Evolutionary conservation across 176 grass and related monocot genomes (phyloP), one percentile per base, ranked within the genome.

Genomic region (Aegilops speltoides): DNA sequence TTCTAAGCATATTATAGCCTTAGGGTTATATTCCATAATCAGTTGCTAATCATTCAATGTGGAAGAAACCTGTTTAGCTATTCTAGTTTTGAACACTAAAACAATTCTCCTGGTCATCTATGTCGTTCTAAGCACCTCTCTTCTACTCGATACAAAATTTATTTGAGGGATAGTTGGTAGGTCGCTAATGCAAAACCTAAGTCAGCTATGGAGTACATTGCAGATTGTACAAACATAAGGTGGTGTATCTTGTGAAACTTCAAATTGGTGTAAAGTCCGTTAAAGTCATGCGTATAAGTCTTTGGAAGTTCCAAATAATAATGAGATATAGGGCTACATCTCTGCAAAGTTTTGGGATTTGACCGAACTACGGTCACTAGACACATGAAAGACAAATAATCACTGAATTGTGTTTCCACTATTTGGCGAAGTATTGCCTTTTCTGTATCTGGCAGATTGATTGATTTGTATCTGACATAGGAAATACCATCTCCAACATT

Each of bases 381-480:
- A 34, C 41, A 48, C 40, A 48, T 73, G 23, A 74, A 74, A 45
- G 40, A 16, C 24, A 52, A 19, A 52, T 52, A 29, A 13, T 76
- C 73, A 76, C 40, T 14, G n/a, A 74, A 75, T 28, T 75, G 13
- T 48, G 72, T 48, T 75, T 75, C 71, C 45, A 76, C 16, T 76
- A 8, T 31, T 54, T 54, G 15, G 24, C 45, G 17, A 76, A 26
- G 25, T 31, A 20, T 76, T 4, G 24, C 2, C 24, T 76, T 76
- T 75, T 76, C 45, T 54, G 41, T 76, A 7, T 31, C 15, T 76
- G 0, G 25, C 73, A 50, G 23, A 52, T 29, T 14, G 25, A 52
- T 52, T 76, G 41, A 75, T 75, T 48, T 50, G 45, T 41, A 76
- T 76, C 41, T 50, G 57, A 31, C 43, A 50, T 76, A 31, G 15